Evolutionary conservation across 2,329 filamentous ascomycete genomes (phyloP), one percentile per base, ranked within the genome.

Genomic region (Orbilia brochopaga): DNA sequence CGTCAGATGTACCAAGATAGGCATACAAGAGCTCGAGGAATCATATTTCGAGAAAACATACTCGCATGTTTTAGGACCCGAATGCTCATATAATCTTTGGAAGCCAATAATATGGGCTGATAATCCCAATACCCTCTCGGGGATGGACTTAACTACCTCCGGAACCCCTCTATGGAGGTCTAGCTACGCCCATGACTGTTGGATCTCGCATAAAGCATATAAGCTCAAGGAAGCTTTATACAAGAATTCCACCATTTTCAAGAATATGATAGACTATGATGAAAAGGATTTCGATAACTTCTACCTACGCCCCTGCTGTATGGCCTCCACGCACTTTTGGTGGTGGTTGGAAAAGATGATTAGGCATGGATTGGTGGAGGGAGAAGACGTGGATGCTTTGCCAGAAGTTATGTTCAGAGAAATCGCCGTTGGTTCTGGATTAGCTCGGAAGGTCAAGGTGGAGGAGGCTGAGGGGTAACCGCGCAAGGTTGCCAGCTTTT

Each of bases 241-340:
- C 30, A 55, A 21, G 23, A 27, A 55, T 55, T 55, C 52, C 7
- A 17, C 52, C 27, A 32, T 40, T 55, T 53, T 55, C 30, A 55
- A 55, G 40, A 30, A 55, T 55, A 55, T 40, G 52, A 55, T 55
- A 37, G 52, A 55, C 46, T 46, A 57, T 17, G 54, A 57, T 44
- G 54, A 57, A 23, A 17, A 57, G 27, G 24, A 57, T 57, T 46
- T 57, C 23, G 17, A 44, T 24, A 40, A 46, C 10, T 57, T 57
- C 42, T 46, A 57, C 37, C 35, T 46, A 15, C n/a, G 52, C 17
- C 37, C 54, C 35, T 27, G 40, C 19, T 57, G 35, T 57, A 21
- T 42, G 32, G 54, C 35, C 21, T 27, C 21, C 37, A 57, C 40
- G 15, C 17, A 57, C 35, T 57, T 30, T 17, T 46, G 35, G 17